Evolutionary conservation across 306 rosid species (phyloP), one percentile per base, ranked within the genome.

Genomic region (Trifolium dubium): DNA sequence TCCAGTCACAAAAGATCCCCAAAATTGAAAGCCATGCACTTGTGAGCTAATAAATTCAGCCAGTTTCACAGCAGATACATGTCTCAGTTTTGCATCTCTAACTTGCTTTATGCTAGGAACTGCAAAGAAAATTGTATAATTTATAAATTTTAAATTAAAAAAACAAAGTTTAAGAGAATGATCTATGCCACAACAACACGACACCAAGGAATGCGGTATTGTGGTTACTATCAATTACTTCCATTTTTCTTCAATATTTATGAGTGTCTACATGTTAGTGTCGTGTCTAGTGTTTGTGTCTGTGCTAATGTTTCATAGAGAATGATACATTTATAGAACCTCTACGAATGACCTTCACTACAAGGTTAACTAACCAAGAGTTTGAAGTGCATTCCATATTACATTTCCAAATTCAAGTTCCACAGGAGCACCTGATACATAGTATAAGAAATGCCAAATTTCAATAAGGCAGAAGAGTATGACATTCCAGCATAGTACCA

Each of bases 41-140:
- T 79, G 70, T 28, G 55, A 15, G 79, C 79, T 83, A 77, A 83
- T 56, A 32, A 54, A 17, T 43, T 79, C 70, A 15, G 83, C 83
- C 69, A 85, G 81, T 79, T 69, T 81, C 37, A 51, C 72, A 10
- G 89, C 83, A 71, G 43, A 77, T 19, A 30, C 46, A n/a, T 88
- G 85, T 56, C 77, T 83, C 73, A 83, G 50, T 76, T 85, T 88
- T 40, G 79, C 50, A 37, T 85, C 89, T 56, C 81, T 81, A 60
- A 79, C 73, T 31, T 2, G 60, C 81, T 70, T 72, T 72, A 82
- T 71, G 69, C 62, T 14, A 56, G 85, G 88, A 81, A 77, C 89
- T 88, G 81, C 84, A 82, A 40, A 71, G 66, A 61, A 51, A 78
- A 50, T 37, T 58, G 15, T 43, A 32, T 59, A 9, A 6, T 66